A percentile compares a stretch with the other conserved stretches of the same genome.
Conservation (phyloP, 2,329 filamentous ascomycete species). For the Mycocentrospora acerina region DNA sequence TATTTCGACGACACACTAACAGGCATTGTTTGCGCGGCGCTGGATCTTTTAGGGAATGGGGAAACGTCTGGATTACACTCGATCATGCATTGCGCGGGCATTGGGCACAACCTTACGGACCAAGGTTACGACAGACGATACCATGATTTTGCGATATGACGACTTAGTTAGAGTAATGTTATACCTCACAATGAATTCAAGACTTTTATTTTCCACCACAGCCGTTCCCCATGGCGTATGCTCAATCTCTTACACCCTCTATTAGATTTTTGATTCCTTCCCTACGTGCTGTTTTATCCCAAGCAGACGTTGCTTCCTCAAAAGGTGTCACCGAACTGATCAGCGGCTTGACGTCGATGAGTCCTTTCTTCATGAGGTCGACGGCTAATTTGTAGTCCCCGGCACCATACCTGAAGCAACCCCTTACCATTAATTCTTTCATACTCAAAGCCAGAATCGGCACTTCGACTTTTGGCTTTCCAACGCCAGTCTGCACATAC, state of each 20-base stretch:
- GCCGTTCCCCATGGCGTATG: too few species aligned
- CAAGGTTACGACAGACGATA: too few species aligned
- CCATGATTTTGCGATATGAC: too few species aligned
- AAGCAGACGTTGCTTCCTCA: conserved; percentile 31
- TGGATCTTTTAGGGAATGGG: too few species aligned
- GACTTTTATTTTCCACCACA: too few species aligned
- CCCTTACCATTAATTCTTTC: conserved; percentile 65
- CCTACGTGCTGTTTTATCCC: conserved; percentile 33
- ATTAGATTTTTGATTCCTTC: conserved; percentile 41
- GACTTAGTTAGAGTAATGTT: too few species aligned
- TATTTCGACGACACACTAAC: too few species aligned
- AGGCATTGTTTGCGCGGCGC: too few species aligned
- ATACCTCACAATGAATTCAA: too few species aligned
- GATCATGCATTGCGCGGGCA: too few species aligned
- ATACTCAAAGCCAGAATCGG: conserved; percentile 91
- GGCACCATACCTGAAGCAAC: conserved; percentile 34
- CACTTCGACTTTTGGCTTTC: conserved; percentile 87
- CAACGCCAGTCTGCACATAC: conserved; percentile 92
- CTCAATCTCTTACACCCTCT: conserved; percentile 24
- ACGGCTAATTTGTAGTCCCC: conserved; percentile 38
- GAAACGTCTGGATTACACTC: too few species aligned
- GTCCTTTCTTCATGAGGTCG: conserved; percentile 19
- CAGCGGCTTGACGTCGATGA: conserved; percentile 28
- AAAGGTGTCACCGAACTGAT: conserved; percentile 34
- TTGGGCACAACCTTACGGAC: too few species aligned